These are phyloP conservation scores for Solanum clarkiae DNA, from an alignment of 257 asterid species.

Conservation along the genomic window DNA sequence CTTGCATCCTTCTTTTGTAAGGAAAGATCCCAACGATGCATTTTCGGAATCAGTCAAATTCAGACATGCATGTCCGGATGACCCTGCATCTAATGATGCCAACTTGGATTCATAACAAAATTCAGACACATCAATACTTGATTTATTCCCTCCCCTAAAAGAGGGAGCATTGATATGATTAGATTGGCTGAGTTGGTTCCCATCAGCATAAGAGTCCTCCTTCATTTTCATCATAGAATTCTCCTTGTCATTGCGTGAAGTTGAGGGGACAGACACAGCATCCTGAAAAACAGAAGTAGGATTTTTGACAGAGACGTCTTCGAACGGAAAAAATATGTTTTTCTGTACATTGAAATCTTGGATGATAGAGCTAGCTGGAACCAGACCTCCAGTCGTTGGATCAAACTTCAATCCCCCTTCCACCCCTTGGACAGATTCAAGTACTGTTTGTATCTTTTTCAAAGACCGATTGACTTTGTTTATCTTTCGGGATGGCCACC, in stretches of 20 bases:
- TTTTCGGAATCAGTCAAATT: constrained; percentile 17
- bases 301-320: constrained; percentile 8
- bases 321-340: constrained; percentile 1
- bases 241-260: constrained; percentile 18
- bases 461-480: constrained; percentile 79
- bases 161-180: not conserved
- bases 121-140: not conserved
- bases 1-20: constrained; percentile 2
- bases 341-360: constrained; percentile 26
- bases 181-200: constrained; percentile 8
- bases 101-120: constrained; percentile 7
- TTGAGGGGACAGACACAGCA: not conserved
- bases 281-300: constrained; percentile 12
- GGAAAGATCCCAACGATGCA: constrained; percentile 18
- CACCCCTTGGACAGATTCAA: constrained; percentile 79
- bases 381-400: constrained; percentile 35
- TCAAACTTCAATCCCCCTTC: constrained; percentile 72
- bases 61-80: constrained; percentile 15
- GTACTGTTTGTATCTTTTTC: constrained; percentile 60
- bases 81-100: constrained; percentile 13
- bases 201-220: constrained; percentile 23
- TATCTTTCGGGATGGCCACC: constrained; percentile 96
- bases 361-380: constrained; percentile 31
- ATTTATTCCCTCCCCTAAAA: not conserved
- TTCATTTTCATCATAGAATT: constrained; percentile 41